phyloP scores from a whole-genome alignment of 2,329 filamentous ascomycete genomes.

The Atkinsonella hypoxylon region DNA sequence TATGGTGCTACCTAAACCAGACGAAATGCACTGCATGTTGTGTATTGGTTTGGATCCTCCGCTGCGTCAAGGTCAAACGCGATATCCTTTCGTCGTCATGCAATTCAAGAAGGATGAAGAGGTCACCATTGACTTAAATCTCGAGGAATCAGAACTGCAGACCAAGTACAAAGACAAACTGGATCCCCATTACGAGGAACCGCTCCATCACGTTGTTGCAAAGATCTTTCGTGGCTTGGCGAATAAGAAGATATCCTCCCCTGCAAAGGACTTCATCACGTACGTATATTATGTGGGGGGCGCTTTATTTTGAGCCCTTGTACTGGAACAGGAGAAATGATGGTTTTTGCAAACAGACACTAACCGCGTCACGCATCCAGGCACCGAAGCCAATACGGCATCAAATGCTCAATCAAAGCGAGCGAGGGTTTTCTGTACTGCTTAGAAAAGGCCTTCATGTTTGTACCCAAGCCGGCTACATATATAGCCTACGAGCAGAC shows the following conservation, averaged over 20 bases:
- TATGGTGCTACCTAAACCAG: conserved; percentile 96
- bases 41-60: conserved; percentile 91
- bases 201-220: conserved; percentile 84
- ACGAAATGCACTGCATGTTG: conserved; percentile 90
- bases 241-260: conserved; percentile 88
- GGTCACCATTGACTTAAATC: conserved; percentile 90
- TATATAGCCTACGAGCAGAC: conserved; percentile 96
- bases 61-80: conserved; percentile 88
- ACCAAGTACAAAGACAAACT: conserved; percentile 82
- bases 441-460: conserved; percentile 96
- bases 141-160: conserved; percentile 79
- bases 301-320: background rate
- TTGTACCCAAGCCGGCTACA: conserved; percentile 94
- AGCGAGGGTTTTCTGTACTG: conserved; percentile 97
- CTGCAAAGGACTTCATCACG: conserved; percentile 87
- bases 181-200: conserved; percentile 80
- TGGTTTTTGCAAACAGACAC: background rate
- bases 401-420: conserved; percentile 99
- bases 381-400: conserved; percentile 85
- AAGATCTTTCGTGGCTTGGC: conserved; percentile 92
- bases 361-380: conserved; percentile 22
- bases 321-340: background rate
- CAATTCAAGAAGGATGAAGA: conserved; percentile 98
- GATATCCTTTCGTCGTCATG: conserved; percentile 98
- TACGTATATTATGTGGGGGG: conserved; percentile 21